These are phyloP conservation scores for Colletotrichum tanaceti DNA, from an alignment of 2,329 filamentous ascomycete genomes.

Conservation along the genomic window DNA sequence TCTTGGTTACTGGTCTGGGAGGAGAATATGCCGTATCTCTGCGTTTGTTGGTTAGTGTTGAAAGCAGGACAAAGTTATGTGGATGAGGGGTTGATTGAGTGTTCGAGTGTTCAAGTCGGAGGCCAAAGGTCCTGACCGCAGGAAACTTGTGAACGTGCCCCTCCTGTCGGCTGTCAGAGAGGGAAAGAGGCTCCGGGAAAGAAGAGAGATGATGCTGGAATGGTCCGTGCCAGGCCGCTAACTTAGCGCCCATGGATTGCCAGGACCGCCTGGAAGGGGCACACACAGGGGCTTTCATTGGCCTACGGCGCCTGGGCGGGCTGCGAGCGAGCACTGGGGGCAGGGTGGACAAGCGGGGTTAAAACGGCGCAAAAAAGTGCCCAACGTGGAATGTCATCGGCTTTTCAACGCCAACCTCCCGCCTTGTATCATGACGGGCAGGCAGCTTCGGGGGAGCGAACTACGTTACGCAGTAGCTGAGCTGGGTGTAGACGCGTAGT, in stretches of 20 bases:
- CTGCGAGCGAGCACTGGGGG: neutral
- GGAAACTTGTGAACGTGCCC: conserved; percentile 20
- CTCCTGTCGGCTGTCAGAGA: conserved; percentile 13
- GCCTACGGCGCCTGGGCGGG: neutral
- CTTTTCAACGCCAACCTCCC: neutral
- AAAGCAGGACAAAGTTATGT: conserved; percentile 13
- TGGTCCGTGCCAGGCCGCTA: conserved; percentile 34
- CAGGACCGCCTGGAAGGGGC: conserved; percentile 22
- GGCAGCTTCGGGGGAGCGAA: too few relatives aligned
- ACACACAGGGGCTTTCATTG: conserved; percentile 5
- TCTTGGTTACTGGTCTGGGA: neutral
- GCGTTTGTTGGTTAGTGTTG: neutral
- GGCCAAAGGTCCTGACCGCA: neutral
- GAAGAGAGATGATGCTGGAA: conserved; percentile 33
- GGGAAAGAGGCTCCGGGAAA: neutral
- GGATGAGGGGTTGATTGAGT: neutral
- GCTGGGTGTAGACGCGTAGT: too few relatives aligned
- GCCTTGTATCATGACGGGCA: too few relatives aligned
- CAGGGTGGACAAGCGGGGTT: conserved; percentile 7
- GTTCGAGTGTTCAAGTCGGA: neutral
- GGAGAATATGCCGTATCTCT: neutral
- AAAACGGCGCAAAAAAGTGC: neutral
- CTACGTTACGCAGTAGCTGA: too few relatives aligned
- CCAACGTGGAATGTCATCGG: neutral
- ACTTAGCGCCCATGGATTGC: conserved; percentile 28